A percentile compares a stretch with the other conserved stretches of the same genome.
Conservation (phyloP, 2,329 filamentous ascomycete genomes). For the Periconia sp. region DNA sequence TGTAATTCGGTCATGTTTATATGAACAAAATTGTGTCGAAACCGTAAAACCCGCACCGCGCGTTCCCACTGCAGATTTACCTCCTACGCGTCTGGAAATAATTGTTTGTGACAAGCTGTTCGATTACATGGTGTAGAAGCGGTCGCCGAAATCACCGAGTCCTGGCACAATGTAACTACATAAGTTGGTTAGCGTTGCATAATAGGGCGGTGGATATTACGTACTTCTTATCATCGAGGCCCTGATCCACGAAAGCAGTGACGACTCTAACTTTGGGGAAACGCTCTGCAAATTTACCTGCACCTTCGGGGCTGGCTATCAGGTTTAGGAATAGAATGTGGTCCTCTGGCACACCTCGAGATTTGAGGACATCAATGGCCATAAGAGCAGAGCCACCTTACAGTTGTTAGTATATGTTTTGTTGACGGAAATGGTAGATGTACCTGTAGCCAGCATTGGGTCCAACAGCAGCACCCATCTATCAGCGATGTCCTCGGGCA, state of each 20-base stretch:
- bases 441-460: constrained; percentile 99
- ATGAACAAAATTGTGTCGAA: no score
- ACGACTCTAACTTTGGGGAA: constrained; percentile 91
- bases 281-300: constrained; percentile 84
- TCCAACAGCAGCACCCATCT: constrained; percentile 94
- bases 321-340: constrained; percentile 95
- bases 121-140: constrained; percentile 93
- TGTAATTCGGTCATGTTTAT: no score
- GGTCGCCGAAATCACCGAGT: constrained; percentile 92
- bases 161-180: constrained; percentile 91
- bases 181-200: constrained; percentile 13
- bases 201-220: constrained; percentile 37
- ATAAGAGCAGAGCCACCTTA: constrained; percentile 89
- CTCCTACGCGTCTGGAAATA: not conserved
- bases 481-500: constrained; percentile 89
- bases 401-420: constrained; percentile 16
- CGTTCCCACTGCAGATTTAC: no score
- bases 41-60: no score
- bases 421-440: not conserved
- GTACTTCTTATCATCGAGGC: constrained; percentile 97
- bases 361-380: constrained; percentile 92
- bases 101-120: no score
- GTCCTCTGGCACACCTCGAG: constrained; percentile 90
- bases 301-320: constrained; percentile 94
- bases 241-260: constrained; percentile 94